Base-by-base conservation (phyloP, 73 alveolate genomes). In the Paramecium sonneborni region DNA sequence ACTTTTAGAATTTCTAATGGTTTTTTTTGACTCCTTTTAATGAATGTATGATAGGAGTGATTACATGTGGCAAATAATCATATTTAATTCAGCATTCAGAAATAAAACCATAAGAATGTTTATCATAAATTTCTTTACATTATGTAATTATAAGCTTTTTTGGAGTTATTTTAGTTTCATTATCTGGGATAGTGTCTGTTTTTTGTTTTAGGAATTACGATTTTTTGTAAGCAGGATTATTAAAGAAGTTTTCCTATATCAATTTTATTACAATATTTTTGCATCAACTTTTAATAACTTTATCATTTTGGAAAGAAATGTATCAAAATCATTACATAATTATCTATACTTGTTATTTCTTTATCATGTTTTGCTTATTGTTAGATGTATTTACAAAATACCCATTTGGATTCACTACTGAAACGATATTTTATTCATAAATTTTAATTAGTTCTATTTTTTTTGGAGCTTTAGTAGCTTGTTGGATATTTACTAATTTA, bases 11-110 rank as follows among this genome's bases (percentile, higher is more conserved):
- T 10, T 72, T 72, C 18, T 21, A 35, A 38, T 72, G 86, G 86
- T 72, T 34, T 23, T 72, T 72, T 14, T 38, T 72, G 24, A 72
- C 86, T 72, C 86, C 86, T 34, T 72, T 72, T 37, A 20, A 72
- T 14, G 86, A 72, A 38, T 35, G 55, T 38, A 35, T 32, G 55
- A 37, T 72, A 12, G 86, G 86, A 14, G 18, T 72, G 15, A 72
- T 34, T 2, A 38, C 57, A 1, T 72, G 86, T 38, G 86, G 86
- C 10, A 72, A 41, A 15, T 15, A 34, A 21, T 30, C 86, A 35
- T 72, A 35, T n/a, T 72, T 72, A 21, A 37, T 20, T 3, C 12
- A 34, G 28, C 38, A 72, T 72, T 34, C 32, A 72, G 35, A 12
- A 12, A 21, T 35, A 72, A 38, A 72, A 30, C 84, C 84, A 26